phyloP scores from a whole-genome alignment of 805 yeast genomes.

The Debaryomyces castellii region DNA sequence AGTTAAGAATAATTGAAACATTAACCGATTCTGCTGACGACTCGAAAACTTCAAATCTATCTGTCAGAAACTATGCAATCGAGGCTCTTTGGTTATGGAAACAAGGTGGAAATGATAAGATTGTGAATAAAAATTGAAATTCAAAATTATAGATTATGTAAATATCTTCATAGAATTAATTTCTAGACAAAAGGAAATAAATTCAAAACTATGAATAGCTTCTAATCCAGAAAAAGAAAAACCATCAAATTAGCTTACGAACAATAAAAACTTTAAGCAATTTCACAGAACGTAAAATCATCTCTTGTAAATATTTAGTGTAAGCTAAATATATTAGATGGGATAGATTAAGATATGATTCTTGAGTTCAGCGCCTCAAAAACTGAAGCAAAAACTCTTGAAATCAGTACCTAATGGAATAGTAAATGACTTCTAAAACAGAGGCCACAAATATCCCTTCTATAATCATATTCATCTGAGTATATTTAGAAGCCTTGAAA shows the following conservation, averaged over 20 bases:
- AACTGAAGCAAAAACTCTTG: neutral
- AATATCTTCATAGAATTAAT: slow-evolving; percentile 8
- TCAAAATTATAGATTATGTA: slow-evolving; percentile 2
- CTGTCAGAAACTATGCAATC: slow-evolving; percentile 78
- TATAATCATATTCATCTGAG: slow-evolving; percentile 8
- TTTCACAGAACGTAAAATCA: slow-evolving; percentile 3
- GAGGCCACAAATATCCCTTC: neutral
- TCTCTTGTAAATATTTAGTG: too few relatives aligned
- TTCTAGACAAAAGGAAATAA: neutral
- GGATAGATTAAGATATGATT: neutral
- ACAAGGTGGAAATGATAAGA: slow-evolving; percentile 43
- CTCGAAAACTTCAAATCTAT: slow-evolving; percentile 56
- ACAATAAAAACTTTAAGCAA: neutral
- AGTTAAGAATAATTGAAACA: slow-evolving; percentile 61
- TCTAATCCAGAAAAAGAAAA: slow-evolving; percentile 3
- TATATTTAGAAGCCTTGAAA: neutral
- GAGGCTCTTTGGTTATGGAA: slow-evolving; percentile 93
- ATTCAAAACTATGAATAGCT: neutral
- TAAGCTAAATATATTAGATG: too few relatives aligned
- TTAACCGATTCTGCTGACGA: slow-evolving; percentile 71
- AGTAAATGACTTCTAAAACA: neutral
- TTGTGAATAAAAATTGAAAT: slow-evolving; percentile 8
- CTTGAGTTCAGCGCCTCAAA: neutral
- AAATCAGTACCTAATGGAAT: neutral
- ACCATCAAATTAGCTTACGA: neutral